Percentiles rank a stretch among this genome's conserved stretches.
phyloP scores from a whole-genome alignment of 441 rosid genomes.

The Pelargonium citronellum region DNA sequence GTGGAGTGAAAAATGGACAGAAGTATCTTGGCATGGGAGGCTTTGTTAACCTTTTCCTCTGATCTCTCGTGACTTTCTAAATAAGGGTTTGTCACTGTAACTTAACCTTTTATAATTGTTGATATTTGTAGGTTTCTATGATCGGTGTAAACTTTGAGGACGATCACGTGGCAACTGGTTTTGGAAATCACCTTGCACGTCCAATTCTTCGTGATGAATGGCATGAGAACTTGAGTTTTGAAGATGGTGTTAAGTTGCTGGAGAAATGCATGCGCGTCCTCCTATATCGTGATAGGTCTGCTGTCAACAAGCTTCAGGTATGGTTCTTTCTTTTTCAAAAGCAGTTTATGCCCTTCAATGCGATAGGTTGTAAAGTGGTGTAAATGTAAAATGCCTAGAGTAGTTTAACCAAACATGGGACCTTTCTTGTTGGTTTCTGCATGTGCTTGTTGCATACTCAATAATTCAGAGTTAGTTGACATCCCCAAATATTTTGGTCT shows the following conservation, averaged over 20 bases:
- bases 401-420: not conserved
- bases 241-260: conserved; percentile 83
- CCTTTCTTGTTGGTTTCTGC: not conserved
- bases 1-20: conserved; percentile 90
- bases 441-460: not conserved
- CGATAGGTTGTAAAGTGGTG: not conserved
- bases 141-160: conserved; percentile 92
- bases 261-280: conserved; percentile 99
- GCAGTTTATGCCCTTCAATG: not conserved
- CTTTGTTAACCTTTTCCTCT: conserved; percentile 10
- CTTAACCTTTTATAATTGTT: conserved; percentile 13
- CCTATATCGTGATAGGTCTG: conserved; percentile 88
- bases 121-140: conserved; percentile 59
- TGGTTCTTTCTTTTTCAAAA: conserved; percentile 17
- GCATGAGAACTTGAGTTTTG: conserved; percentile 80
- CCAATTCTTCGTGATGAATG: conserved; percentile 97
- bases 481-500: not conserved
- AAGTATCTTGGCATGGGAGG: conserved; percentile 90
- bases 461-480: not conserved
- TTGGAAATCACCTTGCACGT: conserved; percentile 92
- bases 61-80: not conserved
- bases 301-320: conserved; percentile 97
- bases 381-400: not conserved
- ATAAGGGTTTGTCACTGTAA: not conserved
- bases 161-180: conserved; percentile 88